Evolutionary conservation across 345 rosid genomes (phyloP).

Genomic region (Stellera chamaejasme): DNA sequence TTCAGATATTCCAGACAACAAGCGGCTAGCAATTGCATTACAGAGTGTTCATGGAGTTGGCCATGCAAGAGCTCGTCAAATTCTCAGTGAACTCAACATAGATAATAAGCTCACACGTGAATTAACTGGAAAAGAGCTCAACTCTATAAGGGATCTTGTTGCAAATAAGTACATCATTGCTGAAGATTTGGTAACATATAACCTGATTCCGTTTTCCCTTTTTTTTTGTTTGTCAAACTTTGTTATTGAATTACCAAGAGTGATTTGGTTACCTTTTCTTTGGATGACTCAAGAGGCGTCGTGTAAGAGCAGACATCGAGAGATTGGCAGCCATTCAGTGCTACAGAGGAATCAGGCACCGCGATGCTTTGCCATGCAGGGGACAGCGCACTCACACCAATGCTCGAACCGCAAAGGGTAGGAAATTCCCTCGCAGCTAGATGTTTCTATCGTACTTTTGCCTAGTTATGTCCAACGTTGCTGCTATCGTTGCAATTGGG

Average conservation of each 20-base stretch:
- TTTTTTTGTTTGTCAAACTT: background rate
- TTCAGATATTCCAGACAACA: constrained; percentile 42
- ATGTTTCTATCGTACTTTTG: background rate
- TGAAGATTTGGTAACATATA: constrained; percentile 41
- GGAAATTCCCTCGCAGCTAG: constrained; percentile 7
- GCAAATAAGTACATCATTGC: constrained; percentile 41
- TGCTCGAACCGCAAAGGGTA: constrained; percentile 31
- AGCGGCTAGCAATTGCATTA: constrained; percentile 41
- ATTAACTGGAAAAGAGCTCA: constrained; percentile 43
- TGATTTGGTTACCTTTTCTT: background rate
- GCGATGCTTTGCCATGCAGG: constrained; percentile 34
- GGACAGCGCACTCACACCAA: constrained; percentile 40
- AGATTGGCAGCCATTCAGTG: constrained; percentile 33
- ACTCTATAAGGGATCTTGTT: constrained; percentile 33
- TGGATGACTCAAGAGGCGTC: constrained; percentile 25
- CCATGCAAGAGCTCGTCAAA: constrained; percentile 37
- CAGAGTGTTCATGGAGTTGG: constrained; percentile 56
- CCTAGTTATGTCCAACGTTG: too few relatives aligned
- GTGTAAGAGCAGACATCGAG: constrained; percentile 21
- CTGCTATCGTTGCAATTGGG: too few relatives aligned
- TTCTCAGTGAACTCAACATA: constrained; percentile 39
- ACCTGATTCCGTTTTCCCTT: background rate
- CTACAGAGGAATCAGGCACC: constrained; percentile 32
- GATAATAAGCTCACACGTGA: constrained; percentile 50
- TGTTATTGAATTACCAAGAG: background rate